Base-by-base conservation (phyloP, 257 asterid genomes). In the Coffea eugenioides region DNA sequence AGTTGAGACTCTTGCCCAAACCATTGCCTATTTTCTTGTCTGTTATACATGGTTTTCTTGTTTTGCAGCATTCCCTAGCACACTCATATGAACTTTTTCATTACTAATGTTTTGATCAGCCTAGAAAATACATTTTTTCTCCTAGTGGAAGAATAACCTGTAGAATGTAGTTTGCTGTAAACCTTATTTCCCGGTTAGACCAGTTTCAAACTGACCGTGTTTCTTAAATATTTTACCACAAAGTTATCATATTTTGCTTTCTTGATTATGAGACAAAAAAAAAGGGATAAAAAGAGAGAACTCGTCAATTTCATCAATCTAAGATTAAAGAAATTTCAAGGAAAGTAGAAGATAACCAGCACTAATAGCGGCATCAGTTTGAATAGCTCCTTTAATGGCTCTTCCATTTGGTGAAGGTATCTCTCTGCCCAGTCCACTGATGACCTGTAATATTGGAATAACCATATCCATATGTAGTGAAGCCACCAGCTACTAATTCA, bases 401-500 rank as follows among this genome's bases (percentile, higher is more conserved):
- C 85, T 86, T 73, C 98, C 98, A 80, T 90, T 93, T 45, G 97
- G 98, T 69, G 98, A 93, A 14, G 98, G 99, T 84, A 95, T 95
- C 89, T 95, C 98, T 81, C 99, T 89, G 59, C 97, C 97, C 76
- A 95, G 80, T 84, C 98, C 97, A 86, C 98, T 93, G 59, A 94
- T 86, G 31, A 94, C 98, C 98, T 93, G 85, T 45, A 77, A 61
- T 54, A 71, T 65, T 69, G 36, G 74, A 86, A 76, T 61, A 74
- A n/a, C 25, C 57, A 46, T 71, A 69, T 43, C 18, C 46, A 49
- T 31, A 31, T 39, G 56, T 71, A 25, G 56, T 45, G 65, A 80
- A n/a, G 48, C 57, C 27, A 18, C 1, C 25, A 11, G 23, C n/a
- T 48, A 15, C 71, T 18, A 18, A 57, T 39, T 27, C 15, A 57